Evolutionary conservation across 805 yeast species (phyloP), one percentile per base, ranked within the genome.

Genomic region (Metschnikowia cerradonensis): DNA sequence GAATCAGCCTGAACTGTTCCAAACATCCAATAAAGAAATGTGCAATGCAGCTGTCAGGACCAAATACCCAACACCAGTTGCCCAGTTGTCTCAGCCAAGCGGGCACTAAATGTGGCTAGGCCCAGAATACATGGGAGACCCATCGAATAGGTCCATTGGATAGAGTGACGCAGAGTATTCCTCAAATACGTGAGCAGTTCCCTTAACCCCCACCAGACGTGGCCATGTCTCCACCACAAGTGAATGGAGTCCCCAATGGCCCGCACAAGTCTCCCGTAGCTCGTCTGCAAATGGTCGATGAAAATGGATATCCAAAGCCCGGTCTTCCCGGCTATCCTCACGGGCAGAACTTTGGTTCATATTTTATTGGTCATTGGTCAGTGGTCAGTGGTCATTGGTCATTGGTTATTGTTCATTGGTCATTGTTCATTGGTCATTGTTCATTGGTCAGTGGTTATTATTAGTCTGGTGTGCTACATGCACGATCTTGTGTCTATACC

Each of bases 51-150:
- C 60, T 55, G 59, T 60, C 61, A 1, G 48, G 41, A n/a, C 53
- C 54, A 14, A 44, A 44, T 23, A 52, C 52, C 11, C 60, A 54
- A 14, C 67, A 59, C 14, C 68, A 59, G 46, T 55, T 59, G 31
- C 65, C 64, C 19, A 17, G 19, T 17, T 17, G 19, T 2, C 19
- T 6, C 66, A 60, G n/a, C 65, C 64, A n/a, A 62, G 56, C 13
- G 47, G 47, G n/a, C 63, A 62, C 32, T 67, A 60, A 39, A 59
- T 54, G 23, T 65, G 68, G 70, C 47, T 51, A 8, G 54, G 49
- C 19, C 60, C 47, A 17, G 60, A 58, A 19, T 58, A 47, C 6
- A 41, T 48, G 23, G 56, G 57, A 19, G 62, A 56, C 34, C 57
- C 62, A 14, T 59, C 66, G 15, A 67, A 68, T 17, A 17, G 19